phyloP scores from a whole-genome alignment of 2,329 filamentous ascomycete species.

The Paracoccidioides brasiliensis region DNA sequence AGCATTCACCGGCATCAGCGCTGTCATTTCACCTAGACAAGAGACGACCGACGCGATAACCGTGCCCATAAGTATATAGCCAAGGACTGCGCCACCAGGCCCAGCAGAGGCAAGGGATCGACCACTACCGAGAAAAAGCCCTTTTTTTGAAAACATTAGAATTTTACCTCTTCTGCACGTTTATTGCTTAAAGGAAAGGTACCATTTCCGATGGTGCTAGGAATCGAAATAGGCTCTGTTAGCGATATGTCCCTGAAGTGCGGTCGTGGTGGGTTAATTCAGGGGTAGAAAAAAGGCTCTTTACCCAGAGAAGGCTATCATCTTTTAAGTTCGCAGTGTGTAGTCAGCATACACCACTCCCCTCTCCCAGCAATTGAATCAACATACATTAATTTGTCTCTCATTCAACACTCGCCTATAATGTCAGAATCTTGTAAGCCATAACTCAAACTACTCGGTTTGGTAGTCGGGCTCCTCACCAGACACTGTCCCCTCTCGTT shows the following conservation, averaged over 20 bases:
- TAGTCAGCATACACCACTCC: not conserved
- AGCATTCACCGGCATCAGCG: conserved; percentile 29
- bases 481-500: conserved; percentile 11
- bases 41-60: conserved; percentile 33
- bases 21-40: conserved; percentile 33
- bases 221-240: conserved; percentile 3
- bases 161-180: not conserved
- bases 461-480: conserved; percentile 6
- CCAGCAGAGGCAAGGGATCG: conserved; percentile 29
- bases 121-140: conserved; percentile 31
- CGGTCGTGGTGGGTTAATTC: not conserved
- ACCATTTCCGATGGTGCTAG: conserved; percentile 31
- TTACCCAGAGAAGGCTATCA: conserved; percentile 35
- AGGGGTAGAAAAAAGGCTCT: conserved; percentile 4
- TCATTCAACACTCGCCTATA: conserved; percentile 29
- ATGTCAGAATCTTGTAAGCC: conserved; percentile 2
- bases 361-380: not conserved
- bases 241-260: not conserved
- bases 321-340: conserved; percentile 15
- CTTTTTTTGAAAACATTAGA: conserved; percentile 15
- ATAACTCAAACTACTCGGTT: not conserved
- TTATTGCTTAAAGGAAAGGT: conserved; percentile 1
- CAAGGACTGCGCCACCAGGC: conserved; percentile 29
- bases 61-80: conserved; percentile 32
- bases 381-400: conserved; percentile 27